phyloP scores from a whole-genome alignment of 768 basidiomycete species.

The Amanita muscaria region DNA sequence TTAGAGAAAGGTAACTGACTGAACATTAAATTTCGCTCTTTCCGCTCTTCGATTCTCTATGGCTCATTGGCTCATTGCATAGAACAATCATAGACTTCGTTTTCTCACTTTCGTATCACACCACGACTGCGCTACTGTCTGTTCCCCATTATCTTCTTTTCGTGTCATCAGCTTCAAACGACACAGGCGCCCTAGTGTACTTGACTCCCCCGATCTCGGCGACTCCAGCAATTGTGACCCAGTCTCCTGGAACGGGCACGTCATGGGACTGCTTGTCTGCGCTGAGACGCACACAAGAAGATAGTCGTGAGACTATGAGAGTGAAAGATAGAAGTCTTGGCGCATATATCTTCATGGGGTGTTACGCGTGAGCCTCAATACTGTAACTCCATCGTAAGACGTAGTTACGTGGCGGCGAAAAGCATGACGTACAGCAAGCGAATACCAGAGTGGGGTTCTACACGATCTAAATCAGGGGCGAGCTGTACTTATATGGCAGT shows the following conservation, averaged over 20 bases:
- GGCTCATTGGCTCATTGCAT: constrained; percentile 71
- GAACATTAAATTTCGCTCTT: too few relatives aligned
- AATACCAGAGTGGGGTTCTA: too few relatives aligned
- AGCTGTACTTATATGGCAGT: constrained; percentile 64
- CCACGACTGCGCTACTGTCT: constrained; percentile 67
- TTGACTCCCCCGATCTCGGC: constrained; percentile 82
- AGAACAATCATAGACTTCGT: constrained; percentile 90
- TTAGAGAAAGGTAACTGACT: constrained; percentile 42
- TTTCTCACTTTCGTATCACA: constrained; percentile 83
- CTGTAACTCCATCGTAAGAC: too few relatives aligned
- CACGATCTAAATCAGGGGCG: constrained; percentile 60
- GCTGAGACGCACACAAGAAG: constrained; percentile 72
- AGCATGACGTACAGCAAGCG: constrained; percentile 53
- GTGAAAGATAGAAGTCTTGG: constrained; percentile 81
- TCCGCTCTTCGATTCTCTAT: constrained; percentile 65
- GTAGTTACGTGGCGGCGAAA: not conserved
- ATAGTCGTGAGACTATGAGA: constrained; percentile 82
- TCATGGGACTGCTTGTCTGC: constrained; percentile 82
- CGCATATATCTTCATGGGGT: constrained; percentile 71
- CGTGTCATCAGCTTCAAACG: constrained; percentile 36
- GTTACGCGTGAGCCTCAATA: constrained; percentile 60
- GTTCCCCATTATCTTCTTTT: constrained; percentile 23
- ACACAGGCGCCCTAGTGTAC: constrained; percentile 62
- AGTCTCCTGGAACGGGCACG: constrained; percentile 86
- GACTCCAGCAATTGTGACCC: constrained; percentile 93